Conservation (phyloP, 1,139 yeast genomes). For the Blastobotrys apis region DNA sequence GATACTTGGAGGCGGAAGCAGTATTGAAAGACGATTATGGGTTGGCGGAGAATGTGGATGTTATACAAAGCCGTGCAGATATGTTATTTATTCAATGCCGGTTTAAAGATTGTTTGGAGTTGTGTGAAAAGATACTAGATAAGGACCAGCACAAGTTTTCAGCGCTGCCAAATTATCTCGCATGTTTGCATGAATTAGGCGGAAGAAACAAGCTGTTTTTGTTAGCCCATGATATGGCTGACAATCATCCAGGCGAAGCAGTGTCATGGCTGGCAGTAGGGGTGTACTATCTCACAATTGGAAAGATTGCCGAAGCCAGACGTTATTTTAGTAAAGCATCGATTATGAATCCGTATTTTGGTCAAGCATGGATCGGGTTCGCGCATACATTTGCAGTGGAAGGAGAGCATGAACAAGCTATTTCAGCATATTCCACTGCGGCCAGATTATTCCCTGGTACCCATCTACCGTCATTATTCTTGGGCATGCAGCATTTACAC, state of each 20-base stretch:
- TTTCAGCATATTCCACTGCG: conserved; percentile 95
- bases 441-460: conserved; percentile 92
- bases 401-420: conserved; percentile 98
- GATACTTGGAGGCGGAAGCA: conserved; percentile 62
- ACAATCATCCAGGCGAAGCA: conserved; percentile 74
- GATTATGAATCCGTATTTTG: conserved; percentile 80
- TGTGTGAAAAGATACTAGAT: conserved; percentile 61
- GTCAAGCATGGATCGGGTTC: conserved; percentile 97
- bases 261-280: conserved; percentile 94
- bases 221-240: conserved; percentile 82
- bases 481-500: conserved; percentile 95
- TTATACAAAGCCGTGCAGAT: conserved; percentile 68
- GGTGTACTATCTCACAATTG: conserved; percentile 74
- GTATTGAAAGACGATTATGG: conserved; percentile 68
- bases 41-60: conserved; percentile 63
- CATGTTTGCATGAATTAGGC: conserved; percentile 82
- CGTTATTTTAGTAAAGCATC: conserved; percentile 88
- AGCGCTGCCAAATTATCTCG: conserved; percentile 69
- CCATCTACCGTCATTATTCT: conserved; percentile 80
- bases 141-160: conserved; percentile 68
- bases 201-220: conserved; percentile 77
- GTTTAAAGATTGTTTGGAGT: conserved; percentile 66
- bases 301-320: conserved; percentile 76
- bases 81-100: conserved; percentile 70
- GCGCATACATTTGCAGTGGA: conserved; percentile 98